These are phyloP conservation scores for Albophoma yamanashiensis DNA, from an alignment of 2,329 filamentous ascomycete species.

Conservation along the genomic window DNA sequence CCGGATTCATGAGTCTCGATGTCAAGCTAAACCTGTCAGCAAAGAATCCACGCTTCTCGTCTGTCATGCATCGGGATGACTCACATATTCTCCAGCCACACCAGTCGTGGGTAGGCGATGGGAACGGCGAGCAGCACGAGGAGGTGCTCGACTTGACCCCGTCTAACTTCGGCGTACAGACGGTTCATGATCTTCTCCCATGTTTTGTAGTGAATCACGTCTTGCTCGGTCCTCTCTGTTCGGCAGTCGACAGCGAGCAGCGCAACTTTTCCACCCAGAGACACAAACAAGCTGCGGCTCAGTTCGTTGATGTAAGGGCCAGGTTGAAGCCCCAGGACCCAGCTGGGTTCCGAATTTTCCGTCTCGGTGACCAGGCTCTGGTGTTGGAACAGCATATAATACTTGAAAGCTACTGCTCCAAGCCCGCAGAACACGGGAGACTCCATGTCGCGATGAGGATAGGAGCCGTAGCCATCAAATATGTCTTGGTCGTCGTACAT, in stretches of 20 bases:
- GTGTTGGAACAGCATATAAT: conserved; percentile 97
- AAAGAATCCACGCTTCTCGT: not conserved
- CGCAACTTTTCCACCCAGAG: conserved; percentile 65
- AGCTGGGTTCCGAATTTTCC: conserved; percentile 77
- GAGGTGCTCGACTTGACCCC: conserved; percentile 80
- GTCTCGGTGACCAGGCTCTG: conserved; percentile 78
- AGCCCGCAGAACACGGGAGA: conserved; percentile 83
- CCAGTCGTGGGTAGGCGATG: conserved; percentile 65
- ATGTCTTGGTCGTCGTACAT: conserved; percentile 95
- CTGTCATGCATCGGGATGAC: conserved; percentile 20
- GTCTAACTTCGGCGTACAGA: conserved; percentile 69
- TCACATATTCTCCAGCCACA: conserved; percentile 62
- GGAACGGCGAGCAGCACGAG: conserved; percentile 80
- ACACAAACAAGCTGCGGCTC: conserved; percentile 79
- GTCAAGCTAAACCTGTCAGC: conserved; percentile 51
- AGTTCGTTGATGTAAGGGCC: conserved; percentile 86
- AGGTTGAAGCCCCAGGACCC: conserved; percentile 68
- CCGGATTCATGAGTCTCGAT: conserved; percentile 73
- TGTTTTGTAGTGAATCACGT: conserved; percentile 69
- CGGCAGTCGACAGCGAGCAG: conserved; percentile 85
- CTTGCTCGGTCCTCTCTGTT: conserved; percentile 77
- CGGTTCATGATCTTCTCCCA: conserved; percentile 83
- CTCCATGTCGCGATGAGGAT: conserved; percentile 83
- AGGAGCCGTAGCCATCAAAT: conserved; percentile 87
- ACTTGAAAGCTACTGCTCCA: conserved; percentile 90